Evolutionary conservation across 495 filamentous ascomycete species (phyloP).

Genomic region (Aspergillus kassunensis): DNA sequence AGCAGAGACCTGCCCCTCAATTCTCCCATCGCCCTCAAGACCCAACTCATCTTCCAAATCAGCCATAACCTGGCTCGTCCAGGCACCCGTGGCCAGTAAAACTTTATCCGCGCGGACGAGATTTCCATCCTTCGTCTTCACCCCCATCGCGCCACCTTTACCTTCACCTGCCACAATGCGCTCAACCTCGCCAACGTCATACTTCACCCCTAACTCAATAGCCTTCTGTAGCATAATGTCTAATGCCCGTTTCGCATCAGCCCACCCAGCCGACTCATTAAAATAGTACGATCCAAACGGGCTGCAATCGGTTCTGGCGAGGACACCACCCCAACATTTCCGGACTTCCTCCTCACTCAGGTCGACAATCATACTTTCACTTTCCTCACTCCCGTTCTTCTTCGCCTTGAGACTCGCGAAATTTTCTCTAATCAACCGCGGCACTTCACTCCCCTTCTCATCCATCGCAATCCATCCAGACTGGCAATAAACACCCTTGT

Average conservation of each 20-base stretch:
- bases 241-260: conserved; percentile 33
- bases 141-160: conserved; percentile 17
- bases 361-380: conserved; percentile 14
- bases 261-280: conserved; percentile 39
- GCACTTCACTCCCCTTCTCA: conserved; percentile 16
- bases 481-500: conserved; percentile 25
- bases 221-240: conserved; percentile 29
- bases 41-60: conserved; percentile 28
- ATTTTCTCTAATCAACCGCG: conserved; percentile 28
- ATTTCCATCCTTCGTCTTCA: conserved; percentile 30
- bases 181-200: conserved; percentile 27
- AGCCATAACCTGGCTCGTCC: conserved; percentile 40
- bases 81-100: conserved; percentile 54
- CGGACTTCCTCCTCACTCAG: conserved; percentile 29
- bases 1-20: conserved; percentile 36
- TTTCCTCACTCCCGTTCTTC: neutral
- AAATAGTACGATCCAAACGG: conserved; percentile 31
- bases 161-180: conserved; percentile 17
- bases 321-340: conserved; percentile 25
- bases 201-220: conserved; percentile 29
- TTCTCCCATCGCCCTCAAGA: conserved; percentile 20
- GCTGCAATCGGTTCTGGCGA: conserved; percentile 23
- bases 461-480: conserved; percentile 37
- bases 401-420: conserved; percentile 26
- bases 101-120: conserved; percentile 38